Evolutionary conservation across 345 rosid genomes (phyloP).

Genomic region (Moringa oleifera): DNA sequence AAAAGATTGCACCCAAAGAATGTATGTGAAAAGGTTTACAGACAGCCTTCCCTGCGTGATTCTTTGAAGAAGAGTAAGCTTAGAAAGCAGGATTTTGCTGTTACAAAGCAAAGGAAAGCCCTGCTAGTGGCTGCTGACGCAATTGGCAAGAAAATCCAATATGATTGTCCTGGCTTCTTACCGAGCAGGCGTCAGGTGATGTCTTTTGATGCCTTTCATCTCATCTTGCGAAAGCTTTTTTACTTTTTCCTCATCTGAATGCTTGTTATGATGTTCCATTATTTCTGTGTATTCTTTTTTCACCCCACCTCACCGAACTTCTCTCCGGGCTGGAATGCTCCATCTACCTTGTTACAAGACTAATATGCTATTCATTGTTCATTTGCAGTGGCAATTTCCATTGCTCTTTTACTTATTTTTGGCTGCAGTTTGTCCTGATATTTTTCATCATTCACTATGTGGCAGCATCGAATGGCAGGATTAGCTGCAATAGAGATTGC

Average conservation of each 20-base stretch:
- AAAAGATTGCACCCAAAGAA: slow-evolving; percentile 90
- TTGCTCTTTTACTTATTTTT: not conserved
- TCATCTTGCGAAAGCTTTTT: not conserved
- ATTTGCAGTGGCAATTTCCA: not conserved
- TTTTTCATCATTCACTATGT: slow-evolving; percentile 24
- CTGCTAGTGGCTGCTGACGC: slow-evolving; percentile 77
- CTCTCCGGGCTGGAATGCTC: too few relatives aligned
- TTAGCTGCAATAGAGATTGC: slow-evolving; percentile 88
- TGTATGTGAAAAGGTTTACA: slow-evolving; percentile 91
- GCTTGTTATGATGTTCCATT: too few relatives aligned
- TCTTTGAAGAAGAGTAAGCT: slow-evolving; percentile 81
- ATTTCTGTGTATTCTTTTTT: too few relatives aligned
- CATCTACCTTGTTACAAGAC: too few relatives aligned
- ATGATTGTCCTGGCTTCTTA: slow-evolving; percentile 78
- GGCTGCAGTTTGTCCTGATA: slow-evolving; percentile 7
- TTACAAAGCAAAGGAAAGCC: slow-evolving; percentile 69
- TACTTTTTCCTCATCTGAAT: not conserved
- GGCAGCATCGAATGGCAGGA: slow-evolving; percentile 98
- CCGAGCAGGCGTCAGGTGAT: slow-evolving; percentile 89
- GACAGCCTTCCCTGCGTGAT: slow-evolving; percentile 87
- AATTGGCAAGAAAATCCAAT: slow-evolving; percentile 88
- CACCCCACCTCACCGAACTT: too few relatives aligned
- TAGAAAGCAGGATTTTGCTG: slow-evolving; percentile 76
- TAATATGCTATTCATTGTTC: too few relatives aligned
- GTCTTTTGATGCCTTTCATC: not conserved